Percentiles rank a stretch among this genome's conserved stretches.
These are phyloP conservation scores for Centaurea solstitialis DNA, from an alignment of 129 eudicot species.

Conservation along the genomic window DNA sequence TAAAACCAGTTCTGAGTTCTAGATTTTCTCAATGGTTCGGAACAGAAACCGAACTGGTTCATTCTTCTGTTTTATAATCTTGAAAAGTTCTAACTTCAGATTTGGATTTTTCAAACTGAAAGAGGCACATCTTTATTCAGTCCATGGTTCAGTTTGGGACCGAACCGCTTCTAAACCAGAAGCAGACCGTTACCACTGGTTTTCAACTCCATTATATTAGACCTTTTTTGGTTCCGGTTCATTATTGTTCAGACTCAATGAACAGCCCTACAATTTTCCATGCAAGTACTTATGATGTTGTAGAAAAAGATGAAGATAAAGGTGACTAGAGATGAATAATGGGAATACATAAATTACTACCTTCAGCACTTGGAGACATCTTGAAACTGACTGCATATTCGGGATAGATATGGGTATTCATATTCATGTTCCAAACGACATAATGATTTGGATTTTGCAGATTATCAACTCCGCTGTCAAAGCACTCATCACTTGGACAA, in stretches of 20 bases:
- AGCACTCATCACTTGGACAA: constrained; percentile 51
- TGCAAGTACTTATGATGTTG: constrained; percentile 1
- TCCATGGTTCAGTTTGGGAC: background rate
- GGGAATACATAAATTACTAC: constrained; percentile 27
- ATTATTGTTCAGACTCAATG: background rate
- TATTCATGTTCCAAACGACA: constrained; percentile 63
- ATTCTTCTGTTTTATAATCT: background rate
- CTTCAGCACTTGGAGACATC: constrained; percentile 45
- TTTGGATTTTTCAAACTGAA: background rate
- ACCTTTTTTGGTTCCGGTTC: background rate
- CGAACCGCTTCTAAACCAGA: background rate
- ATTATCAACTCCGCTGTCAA: constrained; percentile 73
- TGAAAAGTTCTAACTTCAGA: background rate
- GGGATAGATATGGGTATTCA: constrained; percentile 61
- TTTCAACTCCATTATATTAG: background rate
- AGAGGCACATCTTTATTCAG: background rate
- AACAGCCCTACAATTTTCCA: constrained; percentile 3
- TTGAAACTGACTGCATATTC: constrained; percentile 58
- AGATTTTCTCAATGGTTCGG: background rate
- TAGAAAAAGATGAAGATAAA: background rate
- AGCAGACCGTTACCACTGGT: background rate
- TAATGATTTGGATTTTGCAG: constrained; percentile 48
- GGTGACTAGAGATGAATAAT: constrained; percentile 1
- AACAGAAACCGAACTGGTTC: background rate
- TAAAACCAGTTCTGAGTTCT: background rate